A percentile compares a stretch with the other conserved stretches of the same genome.
These are phyloP conservation scores for Talaromyces islandicus DNA, from an alignment of 2,329 filamentous ascomycete genomes.

Conservation along the genomic window DNA sequence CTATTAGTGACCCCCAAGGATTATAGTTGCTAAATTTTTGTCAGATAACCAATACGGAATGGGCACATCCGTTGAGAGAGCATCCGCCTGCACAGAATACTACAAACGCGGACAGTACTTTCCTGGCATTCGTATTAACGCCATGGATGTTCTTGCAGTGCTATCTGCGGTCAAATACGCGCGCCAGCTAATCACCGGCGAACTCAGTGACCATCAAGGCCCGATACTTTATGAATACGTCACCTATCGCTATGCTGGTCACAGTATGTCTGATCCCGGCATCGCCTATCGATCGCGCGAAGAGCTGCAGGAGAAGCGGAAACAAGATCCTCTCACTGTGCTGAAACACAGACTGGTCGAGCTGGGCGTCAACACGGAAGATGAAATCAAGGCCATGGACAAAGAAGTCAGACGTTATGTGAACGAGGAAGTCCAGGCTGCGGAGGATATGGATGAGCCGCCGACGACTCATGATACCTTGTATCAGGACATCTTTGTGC, in stretches of 20 bases:
- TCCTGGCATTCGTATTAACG: slow-evolving; percentile 92
- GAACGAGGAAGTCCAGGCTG: slow-evolving; percentile 75
- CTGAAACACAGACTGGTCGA: slow-evolving; percentile 92
- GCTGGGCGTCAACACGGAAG: slow-evolving; percentile 79
- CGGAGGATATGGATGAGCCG: slow-evolving; percentile 75
- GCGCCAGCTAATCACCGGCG: slow-evolving; percentile 64
- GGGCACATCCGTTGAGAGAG: slow-evolving; percentile 85
- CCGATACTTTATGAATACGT: slow-evolving; percentile 93
- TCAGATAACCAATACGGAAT: slow-evolving; percentile 99
- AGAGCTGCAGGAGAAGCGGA: slow-evolving; percentile 95
- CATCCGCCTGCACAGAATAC: slow-evolving; percentile 90
- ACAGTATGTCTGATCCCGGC: slow-evolving; percentile 96
- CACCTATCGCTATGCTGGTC: slow-evolving; percentile 92
- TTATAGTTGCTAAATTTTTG: background rate
- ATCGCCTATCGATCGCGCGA: slow-evolving; percentile 95
- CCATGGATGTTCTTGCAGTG: slow-evolving; percentile 93
- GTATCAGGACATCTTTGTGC: slow-evolving; percentile 87
- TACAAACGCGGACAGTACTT: slow-evolving; percentile 99
- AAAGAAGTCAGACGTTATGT: slow-evolving; percentile 78
- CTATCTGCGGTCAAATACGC: slow-evolving; percentile 87
- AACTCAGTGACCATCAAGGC: slow-evolving; percentile 61
- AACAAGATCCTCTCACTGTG: slow-evolving; percentile 88
- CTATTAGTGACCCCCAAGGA: background rate
- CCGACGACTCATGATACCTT: slow-evolving; percentile 72
- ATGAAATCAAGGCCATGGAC: slow-evolving; percentile 86